Evolutionary conservation across 108 stramenopile genomes (phyloP).

Genomic region (Pseudonitzschia multistriata): DNA sequence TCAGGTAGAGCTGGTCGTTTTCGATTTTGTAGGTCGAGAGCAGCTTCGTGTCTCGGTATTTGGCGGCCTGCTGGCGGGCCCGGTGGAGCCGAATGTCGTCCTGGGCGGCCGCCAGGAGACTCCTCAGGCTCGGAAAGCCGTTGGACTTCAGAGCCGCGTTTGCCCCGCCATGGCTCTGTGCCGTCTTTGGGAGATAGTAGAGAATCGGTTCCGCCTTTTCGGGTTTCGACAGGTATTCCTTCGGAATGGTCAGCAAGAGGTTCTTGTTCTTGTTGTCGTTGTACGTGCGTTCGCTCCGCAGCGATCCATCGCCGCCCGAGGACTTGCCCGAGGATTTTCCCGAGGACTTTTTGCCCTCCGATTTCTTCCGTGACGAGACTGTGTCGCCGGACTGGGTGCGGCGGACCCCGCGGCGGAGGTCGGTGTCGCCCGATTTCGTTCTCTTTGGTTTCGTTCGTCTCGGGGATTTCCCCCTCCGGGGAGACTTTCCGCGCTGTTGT

Average conservation of each 20-base stretch:
- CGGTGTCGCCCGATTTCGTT: background rate
- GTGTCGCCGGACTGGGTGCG: slow-evolving; percentile 4
- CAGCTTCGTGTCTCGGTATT: slow-evolving; percentile 26
- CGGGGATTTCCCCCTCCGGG: slow-evolving; percentile 1
- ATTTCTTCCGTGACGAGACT: background rate
- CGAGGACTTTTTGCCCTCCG: background rate
- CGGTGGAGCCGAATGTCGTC: slow-evolving; percentile 57
- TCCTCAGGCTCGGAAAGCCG: slow-evolving; percentile 31
- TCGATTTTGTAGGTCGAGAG: slow-evolving; percentile 42
- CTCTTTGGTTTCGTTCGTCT: background rate
- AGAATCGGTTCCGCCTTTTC: slow-evolving; percentile 40
- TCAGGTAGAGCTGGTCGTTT: slow-evolving; percentile 32
- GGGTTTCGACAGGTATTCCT: slow-evolving; percentile 32
- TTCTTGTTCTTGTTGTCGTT: background rate
- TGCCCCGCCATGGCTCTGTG: background rate
- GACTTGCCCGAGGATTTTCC: background rate
- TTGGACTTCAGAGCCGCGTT: background rate
- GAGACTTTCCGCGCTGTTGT: background rate
- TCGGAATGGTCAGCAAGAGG: slow-evolving; percentile 23
- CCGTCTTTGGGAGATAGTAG: slow-evolving; percentile 28
- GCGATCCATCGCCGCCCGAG: background rate
- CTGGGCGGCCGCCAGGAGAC: slow-evolving; percentile 49
- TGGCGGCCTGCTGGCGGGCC: slow-evolving; percentile 48
- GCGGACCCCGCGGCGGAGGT: background rate
- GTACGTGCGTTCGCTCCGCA: background rate